Evolutionary conservation across 768 basidiomycete genomes (phyloP).

Genomic region (Collybia mongolica): DNA sequence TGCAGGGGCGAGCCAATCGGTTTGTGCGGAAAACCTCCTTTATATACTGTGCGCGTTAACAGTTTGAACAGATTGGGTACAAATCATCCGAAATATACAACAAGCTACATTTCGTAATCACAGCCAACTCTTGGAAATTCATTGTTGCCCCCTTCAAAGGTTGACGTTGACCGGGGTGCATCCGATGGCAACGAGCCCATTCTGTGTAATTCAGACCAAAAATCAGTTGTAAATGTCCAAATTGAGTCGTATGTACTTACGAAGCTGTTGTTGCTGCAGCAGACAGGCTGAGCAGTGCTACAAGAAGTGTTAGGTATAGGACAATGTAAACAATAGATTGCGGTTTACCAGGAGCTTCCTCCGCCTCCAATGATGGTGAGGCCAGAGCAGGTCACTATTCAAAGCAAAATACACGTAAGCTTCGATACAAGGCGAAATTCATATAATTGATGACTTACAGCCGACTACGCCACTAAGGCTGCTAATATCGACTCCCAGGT

Average conservation of each 20-base stretch:
- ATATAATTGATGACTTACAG: slow-evolving; percentile 4
- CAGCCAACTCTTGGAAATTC: no score
- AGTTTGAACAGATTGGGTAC: background rate
- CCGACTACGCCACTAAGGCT: slow-evolving; percentile 18
- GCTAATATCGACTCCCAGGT: slow-evolving; percentile 21
- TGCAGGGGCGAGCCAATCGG: no score
- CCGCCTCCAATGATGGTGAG: slow-evolving; percentile 23
- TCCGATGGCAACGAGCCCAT: no score
- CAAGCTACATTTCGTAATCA: slow-evolving; percentile 6
- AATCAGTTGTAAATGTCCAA: background rate
- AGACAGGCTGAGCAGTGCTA: no score
- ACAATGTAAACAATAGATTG: background rate
- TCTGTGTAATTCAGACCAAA: no score
- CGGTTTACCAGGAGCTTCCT: slow-evolving; percentile 6
- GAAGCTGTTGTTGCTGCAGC: no score
- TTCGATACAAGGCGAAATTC: no score
- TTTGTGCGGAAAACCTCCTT: background rate
- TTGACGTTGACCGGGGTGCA: no score
- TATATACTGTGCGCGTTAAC: no score
- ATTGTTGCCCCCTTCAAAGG: no score
- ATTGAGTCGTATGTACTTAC: no score
- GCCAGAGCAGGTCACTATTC: slow-evolving; percentile 26
- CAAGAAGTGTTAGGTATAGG: background rate
- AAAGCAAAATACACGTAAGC: background rate
- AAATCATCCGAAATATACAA: no score